Base-by-base conservation (phyloP, 805 yeast species). In the Lipomyces yamanashiensis region DNA sequence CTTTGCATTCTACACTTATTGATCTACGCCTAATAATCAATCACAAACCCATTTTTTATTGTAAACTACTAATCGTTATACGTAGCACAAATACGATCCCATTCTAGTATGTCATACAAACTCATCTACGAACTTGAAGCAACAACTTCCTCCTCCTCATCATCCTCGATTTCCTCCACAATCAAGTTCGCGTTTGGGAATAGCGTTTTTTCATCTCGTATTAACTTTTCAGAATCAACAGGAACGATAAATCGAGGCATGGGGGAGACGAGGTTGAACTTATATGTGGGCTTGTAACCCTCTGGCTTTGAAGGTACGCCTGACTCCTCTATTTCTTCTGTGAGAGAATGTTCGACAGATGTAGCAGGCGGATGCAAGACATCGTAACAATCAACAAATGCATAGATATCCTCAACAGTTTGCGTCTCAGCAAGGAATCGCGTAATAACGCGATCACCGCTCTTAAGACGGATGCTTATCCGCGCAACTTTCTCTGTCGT, bases 171-270 rank as follows among this genome's bases (percentile, higher is more conserved):
- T 15, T 52, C 48, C n/a, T 84, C 87, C 44, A 84, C 82, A n/a
- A 87, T 75, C 39, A 87, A 72, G 64, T 82, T 86, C 1, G 91
- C 92, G 59, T 81, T 85, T 2, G 92, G 92, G 78, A 80, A 87
- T 7, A 88, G 77, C 6, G 77, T 71, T 6, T 74, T 72, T 58
- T 80, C 83, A 41, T 85, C 83, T 17, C 71, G 70, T 7, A 87
- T 78, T 2, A 57, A 48, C 10, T 63, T 58, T 0, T 72, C 70
- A 13, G 70, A 54, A 8, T 75, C 73, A 1, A 74, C 71, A 1
- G 69, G 73, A 8, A 88, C 67, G 45, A 80, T 79, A 19, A 73
- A 77, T 58, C 90, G 80, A 5, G 90, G 90, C 73, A 84, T 81
- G 0, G 88, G 85, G 15, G 86, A 80, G 13, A 78, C 78, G 36